These are phyloP conservation scores for Calycina marina DNA, from an alignment of 2,329 filamentous ascomycete species.

Conservation along the genomic window DNA sequence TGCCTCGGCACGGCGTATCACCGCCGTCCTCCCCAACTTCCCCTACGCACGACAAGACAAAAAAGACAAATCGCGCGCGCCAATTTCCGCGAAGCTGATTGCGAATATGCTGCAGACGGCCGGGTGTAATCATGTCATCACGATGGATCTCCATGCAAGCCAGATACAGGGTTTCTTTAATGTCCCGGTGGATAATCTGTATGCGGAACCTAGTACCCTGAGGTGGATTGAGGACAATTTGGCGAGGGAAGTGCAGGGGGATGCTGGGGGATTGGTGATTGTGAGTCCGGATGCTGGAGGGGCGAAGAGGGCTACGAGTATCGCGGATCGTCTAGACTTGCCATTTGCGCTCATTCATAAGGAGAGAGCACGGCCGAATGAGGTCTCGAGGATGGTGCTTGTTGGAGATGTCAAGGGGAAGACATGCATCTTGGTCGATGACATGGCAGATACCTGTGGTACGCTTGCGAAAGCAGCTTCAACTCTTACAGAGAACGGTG, in stretches of 20 bases:
- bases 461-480: conserved; percentile 79
- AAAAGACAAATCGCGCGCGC: conserved; percentile 91
- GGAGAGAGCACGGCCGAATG: conserved; percentile 80
- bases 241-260: conserved; percentile 49
- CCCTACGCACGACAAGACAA: conserved; percentile 95
- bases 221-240: conserved; percentile 86
- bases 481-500: conserved; percentile 75
- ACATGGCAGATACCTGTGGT: conserved; percentile 95
- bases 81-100: conserved; percentile 89
- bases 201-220: conserved; percentile 83
- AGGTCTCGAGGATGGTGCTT: conserved; percentile 88
- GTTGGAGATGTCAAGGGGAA: conserved; percentile 86
- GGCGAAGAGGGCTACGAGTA: conserved; percentile 86
- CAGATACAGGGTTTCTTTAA: conserved; percentile 98
- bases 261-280: conserved; percentile 53
- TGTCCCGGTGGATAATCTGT: conserved; percentile 60
- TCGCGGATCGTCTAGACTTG: conserved; percentile 81
- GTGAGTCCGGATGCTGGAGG: conserved; percentile 91
- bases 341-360: conserved; percentile 95
- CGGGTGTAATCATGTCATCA: conserved; percentile 85
- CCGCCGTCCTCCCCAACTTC: conserved; percentile 90
- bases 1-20: conserved; percentile 77
- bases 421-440: conserved; percentile 89
- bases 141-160: conserved; percentile 87
- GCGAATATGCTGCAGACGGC: conserved; percentile 96